These are phyloP conservation scores for Helichrysum umbraculigerum DNA, from an alignment of 129 eudicot species.

Conservation along the genomic window DNA sequence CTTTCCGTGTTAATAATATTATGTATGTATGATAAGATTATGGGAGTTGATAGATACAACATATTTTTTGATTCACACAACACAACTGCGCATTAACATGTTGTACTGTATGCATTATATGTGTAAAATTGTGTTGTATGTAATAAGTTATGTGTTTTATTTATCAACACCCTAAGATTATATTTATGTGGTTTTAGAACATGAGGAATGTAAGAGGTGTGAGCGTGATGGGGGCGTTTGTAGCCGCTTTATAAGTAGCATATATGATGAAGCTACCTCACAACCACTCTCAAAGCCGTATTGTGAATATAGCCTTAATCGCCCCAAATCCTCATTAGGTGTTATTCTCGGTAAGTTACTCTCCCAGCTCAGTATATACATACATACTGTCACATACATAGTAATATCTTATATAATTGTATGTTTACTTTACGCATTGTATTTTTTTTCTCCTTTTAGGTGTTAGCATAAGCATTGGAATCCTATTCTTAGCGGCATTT, in stretches of 20 bases:
- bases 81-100: too few relatives aligned
- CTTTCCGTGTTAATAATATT: neutral
- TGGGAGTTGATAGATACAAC: too few relatives aligned
- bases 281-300: neutral
- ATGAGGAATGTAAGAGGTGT: neutral
- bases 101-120: too few relatives aligned
- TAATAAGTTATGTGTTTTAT: too few relatives aligned
- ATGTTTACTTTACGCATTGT: neutral
- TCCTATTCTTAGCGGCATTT: constrained; percentile 8
- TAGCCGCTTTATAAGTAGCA: neutral
- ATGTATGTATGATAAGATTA: too few relatives aligned
- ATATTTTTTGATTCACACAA: too few relatives aligned
- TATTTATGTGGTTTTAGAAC: constrained; percentile 1
- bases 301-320: neutral
- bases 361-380: neutral
- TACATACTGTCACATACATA: neutral
- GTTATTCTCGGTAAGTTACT: constrained; percentile 24
- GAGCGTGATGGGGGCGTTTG: constrained; percentile 14
- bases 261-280: neutral
- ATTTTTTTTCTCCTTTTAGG: constrained; percentile 1
- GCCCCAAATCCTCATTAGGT: constrained; percentile 2
- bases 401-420: neutral
- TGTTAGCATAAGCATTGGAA: constrained; percentile 19
- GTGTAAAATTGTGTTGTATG: too few relatives aligned
- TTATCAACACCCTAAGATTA: too few relatives aligned